Evolutionary conservation across 805 yeast genomes (phyloP), one percentile per base, ranked within the genome.

Genomic region (Metschnikowia noctiluminum): DNA sequence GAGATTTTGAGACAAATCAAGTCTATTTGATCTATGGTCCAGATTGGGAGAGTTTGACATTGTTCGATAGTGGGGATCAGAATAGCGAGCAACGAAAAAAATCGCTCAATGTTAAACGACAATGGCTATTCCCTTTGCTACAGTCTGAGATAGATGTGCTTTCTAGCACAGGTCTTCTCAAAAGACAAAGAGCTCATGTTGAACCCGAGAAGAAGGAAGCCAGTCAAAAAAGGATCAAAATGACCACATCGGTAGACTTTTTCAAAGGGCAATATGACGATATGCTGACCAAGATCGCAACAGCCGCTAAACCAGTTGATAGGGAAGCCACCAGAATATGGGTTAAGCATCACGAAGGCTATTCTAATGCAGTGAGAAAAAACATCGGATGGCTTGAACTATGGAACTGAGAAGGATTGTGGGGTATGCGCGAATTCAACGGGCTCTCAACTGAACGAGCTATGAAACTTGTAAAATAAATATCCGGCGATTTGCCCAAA

Each of bases 291-390:
- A 72, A 69, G 49, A 46, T 46, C 21, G 55, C 53, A 12, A 42
- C 47, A 35, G 35, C 46, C 14, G 16, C 48, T 5, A 38, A 26
- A 5, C 49, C 53, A 13, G 39, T 43, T 31, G 49, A 50, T 28
- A 43, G 47, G 28, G 54, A 52, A 35, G 58, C 56, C 6, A 54
- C 62, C 13, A 58, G 76, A 43, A 72, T 72, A 32, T 90, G 97
- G 97, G 87, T 90, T n/a, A 89, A 86, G 61, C 89, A 84, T 62
- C 87, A 86, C 54, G 97, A 90, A 66, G 97, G 97, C 0, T 90
- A 85, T 60, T 87, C 96, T 6, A 86, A 89, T 64, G 97, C 97
- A 0, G 97, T 90, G 2, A 70, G 95, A 32, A 89, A 88, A 59
- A 87, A 84, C 46, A 81, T 90, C 26, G 79, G 84, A 16, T 91